Base-by-base conservation (phyloP, 306 rosid species). In the Biancaea sappan region DNA sequence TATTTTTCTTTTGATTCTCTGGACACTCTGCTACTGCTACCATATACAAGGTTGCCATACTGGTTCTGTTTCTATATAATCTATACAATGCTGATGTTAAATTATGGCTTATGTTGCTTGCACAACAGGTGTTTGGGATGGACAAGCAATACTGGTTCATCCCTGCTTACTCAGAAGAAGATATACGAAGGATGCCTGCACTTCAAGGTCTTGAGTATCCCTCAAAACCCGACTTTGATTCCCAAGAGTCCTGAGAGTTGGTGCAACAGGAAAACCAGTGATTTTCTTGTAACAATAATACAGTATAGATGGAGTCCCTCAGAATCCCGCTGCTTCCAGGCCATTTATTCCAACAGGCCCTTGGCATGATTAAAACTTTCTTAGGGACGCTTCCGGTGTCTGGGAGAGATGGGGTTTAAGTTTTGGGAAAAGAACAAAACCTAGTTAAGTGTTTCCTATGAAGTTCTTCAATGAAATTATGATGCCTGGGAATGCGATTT, bases 151-250 rank as follows among this genome's bases (percentile, higher is more conserved):
- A 90, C 88, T 95, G 99, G 99, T 81, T 90, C 73, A 80, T 95
- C 81, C 99, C 99, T 13, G 88, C 92, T 34, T 95, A 95, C 80
- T 90, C 97, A 3, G 99, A 92, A 43, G 99, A 95, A 83, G 99
- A 95, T 80, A 46, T 87, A 15, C 86, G 98, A 73, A 85, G 86
- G 75, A 88, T 90, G 85, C 98, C 99, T 3, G 99, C 88, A 3
- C 96, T 95, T 37, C 98, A 95, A 79, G 99, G 99, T 54, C 92
- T 95, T 0, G 98, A 95, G 18, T 95, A 92, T 76, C 99, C 99
- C 24, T 92, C 98, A 34, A 92, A 89, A 79, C 97, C 97, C 1
- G 99, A 87, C 41, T 89, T 88, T 4, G 96, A 95, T 65, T 95
- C 94, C 50, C 92, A 88, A 82, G 91, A 89, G 84, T 89, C 86